Evolutionary conservation across 1,284 basidiomycete species (phyloP).

Genomic region (Pseudozyma flocculosa): DNA sequence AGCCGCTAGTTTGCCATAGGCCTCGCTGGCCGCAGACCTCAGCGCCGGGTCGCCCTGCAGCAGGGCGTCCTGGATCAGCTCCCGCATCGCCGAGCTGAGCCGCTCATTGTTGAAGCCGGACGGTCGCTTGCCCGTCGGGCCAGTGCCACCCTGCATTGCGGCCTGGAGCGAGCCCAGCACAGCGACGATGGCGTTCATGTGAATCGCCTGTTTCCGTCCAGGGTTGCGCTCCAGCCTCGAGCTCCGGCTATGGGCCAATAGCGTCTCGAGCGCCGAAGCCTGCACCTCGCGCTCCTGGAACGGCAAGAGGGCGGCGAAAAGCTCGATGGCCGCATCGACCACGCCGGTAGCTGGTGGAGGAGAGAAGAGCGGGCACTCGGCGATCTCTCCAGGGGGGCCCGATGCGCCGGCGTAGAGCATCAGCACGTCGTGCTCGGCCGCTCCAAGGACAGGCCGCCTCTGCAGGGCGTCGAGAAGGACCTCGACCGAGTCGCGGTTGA

Average conservation of each 20-base stretch:
- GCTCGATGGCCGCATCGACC: conserved; percentile 82
- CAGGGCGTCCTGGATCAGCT: conserved; percentile 80
- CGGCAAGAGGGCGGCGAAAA: conserved; percentile 76
- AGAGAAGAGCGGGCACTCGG: conserved; percentile 67
- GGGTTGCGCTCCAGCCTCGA: conserved; percentile 82
- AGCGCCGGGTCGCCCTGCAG: conserved; percentile 77
- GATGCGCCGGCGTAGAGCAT: conserved; percentile 65
- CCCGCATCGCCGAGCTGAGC: conserved; percentile 70
- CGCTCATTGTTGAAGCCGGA: conserved; percentile 64
- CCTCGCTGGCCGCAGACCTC: conserved; percentile 80
- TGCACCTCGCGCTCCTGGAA: conserved; percentile 74
- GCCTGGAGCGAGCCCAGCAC: conserved; percentile 71
- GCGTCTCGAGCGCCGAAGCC: conserved; percentile 68
- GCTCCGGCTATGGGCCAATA: conserved; percentile 68
- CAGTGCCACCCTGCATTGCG: conserved; percentile 25
- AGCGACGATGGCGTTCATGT: conserved; percentile 79
- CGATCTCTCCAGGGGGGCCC: conserved; percentile 7
- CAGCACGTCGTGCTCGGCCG: conserved; percentile 82
- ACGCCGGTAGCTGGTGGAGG: conserved; percentile 79
- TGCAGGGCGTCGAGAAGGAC: conserved; percentile 74
- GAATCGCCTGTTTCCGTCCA: conserved; percentile 82
- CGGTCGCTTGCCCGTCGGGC: conserved; percentile 38
- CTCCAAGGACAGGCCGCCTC: conserved; percentile 76
- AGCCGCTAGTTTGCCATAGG: conserved; percentile 81
- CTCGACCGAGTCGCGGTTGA: conserved; percentile 77